Evolutionary conservation across 192 early-diverging fungal genomes (phyloP).

Genomic region (Coemansia aciculifera): DNA sequence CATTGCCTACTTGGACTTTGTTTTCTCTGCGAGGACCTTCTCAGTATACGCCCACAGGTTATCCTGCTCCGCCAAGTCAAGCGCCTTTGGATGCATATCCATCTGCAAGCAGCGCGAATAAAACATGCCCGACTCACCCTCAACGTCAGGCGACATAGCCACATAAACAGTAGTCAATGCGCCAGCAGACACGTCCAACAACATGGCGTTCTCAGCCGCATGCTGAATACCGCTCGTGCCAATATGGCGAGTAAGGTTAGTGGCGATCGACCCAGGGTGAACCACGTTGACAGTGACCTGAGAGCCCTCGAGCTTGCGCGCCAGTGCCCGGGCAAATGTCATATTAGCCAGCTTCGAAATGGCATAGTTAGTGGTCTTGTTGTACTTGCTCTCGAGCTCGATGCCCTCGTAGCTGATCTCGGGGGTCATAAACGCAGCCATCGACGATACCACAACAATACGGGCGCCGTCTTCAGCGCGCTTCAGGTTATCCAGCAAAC

Average conservation of each 20-base stretch:
- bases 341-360: conserved; percentile 50
- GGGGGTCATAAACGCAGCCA: conserved; percentile 27
- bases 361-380: conserved; percentile 28
- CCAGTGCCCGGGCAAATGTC: conserved; percentile 34
- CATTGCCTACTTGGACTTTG: conserved; percentile 2
- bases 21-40: conserved; percentile 18
- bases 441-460: conserved; percentile 40
- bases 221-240: conserved; percentile 7
- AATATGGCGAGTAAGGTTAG: conserved; percentile 27
- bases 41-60: conserved; percentile 44
- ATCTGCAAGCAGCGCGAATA: conserved; percentile 15
- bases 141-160: conserved; percentile 34
- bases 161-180: conserved; percentile 33
- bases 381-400: conserved; percentile 18
- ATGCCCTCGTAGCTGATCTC: conserved; percentile 26
- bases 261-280: conserved; percentile 36
- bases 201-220: conserved; percentile 4
- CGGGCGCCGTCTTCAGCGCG: conserved; percentile 24
- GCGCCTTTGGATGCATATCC: conserved; percentile 14
- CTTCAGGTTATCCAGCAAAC: conserved; percentile 31
- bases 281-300: conserved; percentile 20
- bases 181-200: conserved; percentile 18
- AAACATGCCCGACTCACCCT: conserved; percentile 18
- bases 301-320: conserved; percentile 29
- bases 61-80: conserved; percentile 24